Conservation (phyloP, 139 green algal species). For the Picochlorum sp. region DNA sequence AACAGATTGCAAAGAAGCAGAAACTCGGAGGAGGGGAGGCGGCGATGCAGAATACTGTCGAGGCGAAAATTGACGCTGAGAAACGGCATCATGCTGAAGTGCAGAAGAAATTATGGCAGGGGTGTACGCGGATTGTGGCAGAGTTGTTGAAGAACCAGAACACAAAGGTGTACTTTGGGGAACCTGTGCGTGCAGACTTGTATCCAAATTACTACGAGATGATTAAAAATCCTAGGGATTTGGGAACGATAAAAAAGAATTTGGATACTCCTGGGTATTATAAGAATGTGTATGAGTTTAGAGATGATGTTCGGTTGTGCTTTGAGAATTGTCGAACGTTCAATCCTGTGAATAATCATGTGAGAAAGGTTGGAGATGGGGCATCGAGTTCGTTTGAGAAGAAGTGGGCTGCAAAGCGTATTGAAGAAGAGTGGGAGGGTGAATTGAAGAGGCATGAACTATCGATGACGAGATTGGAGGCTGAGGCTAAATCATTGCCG, state of each 20-base stretch:
- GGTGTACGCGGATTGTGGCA: constrained; percentile 25
- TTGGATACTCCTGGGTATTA: constrained; percentile 24
- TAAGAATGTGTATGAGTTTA: constrained; percentile 35
- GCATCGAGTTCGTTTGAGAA: constrained; percentile 45
- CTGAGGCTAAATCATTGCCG: constrained; percentile 26
- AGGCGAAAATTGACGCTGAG: constrained; percentile 14
- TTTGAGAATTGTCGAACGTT: constrained; percentile 52
- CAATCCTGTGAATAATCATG: constrained; percentile 40
- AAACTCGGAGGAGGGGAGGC: constrained; percentile 12
- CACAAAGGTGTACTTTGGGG: constrained; percentile 33
- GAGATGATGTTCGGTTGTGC: constrained; percentile 43
- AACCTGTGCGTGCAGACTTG: constrained; percentile 24
- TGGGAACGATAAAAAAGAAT: constrained; percentile 41
- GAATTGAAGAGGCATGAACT: constrained; percentile 25
- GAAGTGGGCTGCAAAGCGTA: constrained; percentile 28
- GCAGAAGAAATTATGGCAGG: constrained; percentile 17
- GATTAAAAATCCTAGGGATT: constrained; percentile 69
- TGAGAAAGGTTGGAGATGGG: constrained; percentile 41
- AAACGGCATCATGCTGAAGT: constrained; percentile 16
- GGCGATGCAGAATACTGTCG: neutral
- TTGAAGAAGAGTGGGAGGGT: constrained; percentile 40
- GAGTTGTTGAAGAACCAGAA: constrained; percentile 24
- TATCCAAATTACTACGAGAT: constrained; percentile 55
- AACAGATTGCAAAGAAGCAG: constrained; percentile 34
- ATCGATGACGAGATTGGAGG: constrained; percentile 20